Percentiles rank a stretch among this genome's conserved stretches.
These are phyloP conservation scores for Claviceps spartinae DNA, from an alignment of 2,329 filamentous ascomycete species.

Conservation along the genomic window DNA sequence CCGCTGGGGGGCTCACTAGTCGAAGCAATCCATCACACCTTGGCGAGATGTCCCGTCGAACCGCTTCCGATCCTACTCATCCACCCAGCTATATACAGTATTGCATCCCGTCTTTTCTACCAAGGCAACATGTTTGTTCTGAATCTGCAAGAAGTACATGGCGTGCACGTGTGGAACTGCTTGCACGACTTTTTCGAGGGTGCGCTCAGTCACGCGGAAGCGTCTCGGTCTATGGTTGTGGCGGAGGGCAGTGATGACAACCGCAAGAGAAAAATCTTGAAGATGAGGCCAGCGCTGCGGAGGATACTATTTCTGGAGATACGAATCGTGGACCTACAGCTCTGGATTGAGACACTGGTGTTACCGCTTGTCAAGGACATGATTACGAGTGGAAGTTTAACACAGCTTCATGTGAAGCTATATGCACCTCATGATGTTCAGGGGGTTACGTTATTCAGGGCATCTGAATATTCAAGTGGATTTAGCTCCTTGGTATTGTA, in stretches of 20 bases:
- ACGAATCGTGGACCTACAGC: slow-evolving; percentile 17
- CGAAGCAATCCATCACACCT: not conserved
- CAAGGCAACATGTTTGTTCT: slow-evolving; percentile 18
- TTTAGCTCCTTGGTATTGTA: not conserved
- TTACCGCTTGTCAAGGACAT: slow-evolving; percentile 19
- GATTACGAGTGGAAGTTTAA: slow-evolving; percentile 17
- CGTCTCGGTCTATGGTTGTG: not conserved
- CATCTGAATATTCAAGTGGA: not conserved
- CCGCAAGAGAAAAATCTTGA: slow-evolving; percentile 9
- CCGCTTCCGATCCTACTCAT: slow-evolving; percentile 18
- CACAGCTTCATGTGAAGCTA: slow-evolving; percentile 10
- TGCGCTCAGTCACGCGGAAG: not conserved
- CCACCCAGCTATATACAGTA: slow-evolving; percentile 19
- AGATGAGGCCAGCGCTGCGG: slow-evolving; percentile 12
- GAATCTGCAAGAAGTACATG: slow-evolving; percentile 15
- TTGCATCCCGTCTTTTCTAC: slow-evolving; percentile 20
- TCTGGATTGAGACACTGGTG: slow-evolving; percentile 17
- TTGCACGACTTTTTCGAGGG: slow-evolving; percentile 10
- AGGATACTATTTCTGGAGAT: slow-evolving; percentile 17
- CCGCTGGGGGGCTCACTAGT: too few relatives aligned
- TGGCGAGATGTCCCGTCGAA: slow-evolving; percentile 8
- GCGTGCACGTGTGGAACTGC: slow-evolving; percentile 14
- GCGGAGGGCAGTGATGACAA: slow-evolving; percentile 7
- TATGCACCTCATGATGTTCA: not conserved
- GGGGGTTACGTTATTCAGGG: not conserved